These are phyloP conservation scores for Yamadazyma scolyti DNA, from an alignment of 805 yeast species.

Conservation along the genomic window DNA sequence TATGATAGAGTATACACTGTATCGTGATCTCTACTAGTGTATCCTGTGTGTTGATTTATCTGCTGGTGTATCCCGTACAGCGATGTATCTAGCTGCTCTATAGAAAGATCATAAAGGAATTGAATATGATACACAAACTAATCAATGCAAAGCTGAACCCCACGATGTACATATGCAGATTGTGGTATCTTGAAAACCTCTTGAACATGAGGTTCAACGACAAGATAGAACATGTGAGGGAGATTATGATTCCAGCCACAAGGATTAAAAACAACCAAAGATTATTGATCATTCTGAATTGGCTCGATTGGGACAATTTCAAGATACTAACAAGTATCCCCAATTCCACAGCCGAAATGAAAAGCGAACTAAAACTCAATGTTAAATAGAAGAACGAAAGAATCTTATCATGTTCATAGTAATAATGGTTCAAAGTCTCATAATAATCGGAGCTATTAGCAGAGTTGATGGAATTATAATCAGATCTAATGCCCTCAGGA, in stretches of 20 bases:
- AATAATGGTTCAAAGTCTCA: constrained; percentile 23
- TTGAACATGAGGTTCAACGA: constrained; percentile 32
- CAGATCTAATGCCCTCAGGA: constrained; percentile 4
- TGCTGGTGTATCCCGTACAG: neutral
- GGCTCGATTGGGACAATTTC: constrained; percentile 14
- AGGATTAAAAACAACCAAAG: constrained; percentile 29
- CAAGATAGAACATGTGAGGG: constrained; percentile 30
- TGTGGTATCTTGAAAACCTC: constrained; percentile 26
- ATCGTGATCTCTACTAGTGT: no score
- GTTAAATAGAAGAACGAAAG: constrained; percentile 28
- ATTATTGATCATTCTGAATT: constrained; percentile 26
- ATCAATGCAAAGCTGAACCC: constrained; percentile 9
- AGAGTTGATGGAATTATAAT: constrained; percentile 29
- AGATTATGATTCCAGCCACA: constrained; percentile 26
- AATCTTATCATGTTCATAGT: constrained; percentile 32
- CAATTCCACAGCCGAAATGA: constrained; percentile 36
- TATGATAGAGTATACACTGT: no score
- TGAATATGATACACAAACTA: constrained; percentile 4
- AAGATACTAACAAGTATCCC: constrained; percentile 35
- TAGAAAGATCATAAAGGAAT: no score
- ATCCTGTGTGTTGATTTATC: neutral
- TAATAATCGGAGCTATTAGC: constrained; percentile 24
- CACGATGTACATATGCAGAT: constrained; percentile 12
- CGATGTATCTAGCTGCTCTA: neutral
- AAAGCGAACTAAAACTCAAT: constrained; percentile 31